Percentiles rank a stretch among this genome's conserved stretches.
These are phyloP conservation scores for Xylaria hypoxylon DNA, from an alignment of 2,329 filamentous ascomycete species.

Conservation along the genomic window DNA sequence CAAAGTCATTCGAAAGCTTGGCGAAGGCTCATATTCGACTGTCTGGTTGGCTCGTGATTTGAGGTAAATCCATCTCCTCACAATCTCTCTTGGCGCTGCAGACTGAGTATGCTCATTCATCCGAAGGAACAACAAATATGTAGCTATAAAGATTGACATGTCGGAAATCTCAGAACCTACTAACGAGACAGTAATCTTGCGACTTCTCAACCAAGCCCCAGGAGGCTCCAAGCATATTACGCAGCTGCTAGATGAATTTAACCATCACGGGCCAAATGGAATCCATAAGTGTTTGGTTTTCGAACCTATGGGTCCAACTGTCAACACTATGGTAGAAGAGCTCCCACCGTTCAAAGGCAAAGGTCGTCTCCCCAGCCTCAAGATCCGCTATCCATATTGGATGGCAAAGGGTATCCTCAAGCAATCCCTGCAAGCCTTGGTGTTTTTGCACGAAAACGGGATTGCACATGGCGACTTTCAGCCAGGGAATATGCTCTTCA, in stretches of 20 bases:
- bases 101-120: slow-evolving; percentile 21
- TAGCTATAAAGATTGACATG: slow-evolving; percentile 45
- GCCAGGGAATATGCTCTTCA: slow-evolving; percentile 54
- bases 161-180: slow-evolving; percentile 34
- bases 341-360: slow-evolving; percentile 49
- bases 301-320: slow-evolving; percentile 55
- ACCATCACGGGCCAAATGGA: slow-evolving; percentile 57
- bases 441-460: slow-evolving; percentile 53
- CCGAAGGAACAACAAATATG: slow-evolving; percentile 44
- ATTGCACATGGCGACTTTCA: slow-evolving; percentile 55
- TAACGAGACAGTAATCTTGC: slow-evolving; percentile 42
- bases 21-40: slow-evolving; percentile 46
- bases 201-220: slow-evolving; percentile 37
- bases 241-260: slow-evolving; percentile 53
- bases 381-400: slow-evolving; percentile 53
- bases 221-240: slow-evolving; percentile 49
- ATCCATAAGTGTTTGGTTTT: slow-evolving; percentile 58
- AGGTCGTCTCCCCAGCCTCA: slow-evolving; percentile 37
- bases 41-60: slow-evolving; percentile 49
- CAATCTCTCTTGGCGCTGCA: slow-evolving; percentile 15
- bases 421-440: slow-evolving; percentile 54
- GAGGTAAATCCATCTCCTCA: slow-evolving; percentile 38
- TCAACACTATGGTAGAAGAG: slow-evolving; percentile 53
- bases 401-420: slow-evolving; percentile 57
- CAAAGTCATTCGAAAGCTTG: slow-evolving; percentile 48